Evolutionary conservation across 2,329 filamentous ascomycete genomes (phyloP).

Genomic region (Cercospora sp.): DNA sequence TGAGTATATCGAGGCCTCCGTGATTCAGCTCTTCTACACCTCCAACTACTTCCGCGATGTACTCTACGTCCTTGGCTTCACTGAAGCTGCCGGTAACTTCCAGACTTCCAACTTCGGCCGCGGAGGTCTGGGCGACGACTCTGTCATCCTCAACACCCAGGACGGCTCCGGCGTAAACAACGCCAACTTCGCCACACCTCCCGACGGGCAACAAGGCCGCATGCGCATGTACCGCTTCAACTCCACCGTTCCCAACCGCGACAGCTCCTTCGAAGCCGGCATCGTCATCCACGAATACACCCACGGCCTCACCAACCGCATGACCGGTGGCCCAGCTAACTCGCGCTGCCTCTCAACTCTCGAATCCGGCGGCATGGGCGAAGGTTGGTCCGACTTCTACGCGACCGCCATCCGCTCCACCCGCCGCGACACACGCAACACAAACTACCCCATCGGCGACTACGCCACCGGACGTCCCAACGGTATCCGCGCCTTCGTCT

Average conservation of each 20-base stretch:
- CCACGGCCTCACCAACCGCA: slow-evolving; percentile 55
- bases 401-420: slow-evolving; percentile 54
- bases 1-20: slow-evolving; percentile 55
- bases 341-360: slow-evolving; percentile 48
- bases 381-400: slow-evolving; percentile 60
- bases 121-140: slow-evolving; percentile 54
- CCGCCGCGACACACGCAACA: slow-evolving; percentile 47
- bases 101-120: slow-evolving; percentile 57
- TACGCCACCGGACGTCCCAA: slow-evolving; percentile 50
- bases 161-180: slow-evolving; percentile 59
- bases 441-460: slow-evolving; percentile 52
- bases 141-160: slow-evolving; percentile 59
- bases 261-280: slow-evolving; percentile 60
- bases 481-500: slow-evolving; percentile 54
- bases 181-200: slow-evolving; percentile 58
- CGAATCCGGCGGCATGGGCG: slow-evolving; percentile 60
- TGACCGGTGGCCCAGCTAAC: slow-evolving; percentile 61
- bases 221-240: slow-evolving; percentile 64
- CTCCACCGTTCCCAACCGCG: slow-evolving; percentile 49
- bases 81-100: slow-evolving; percentile 61
- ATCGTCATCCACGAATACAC: slow-evolving; percentile 63
- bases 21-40: slow-evolving; percentile 63
- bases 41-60: slow-evolving; percentile 62
- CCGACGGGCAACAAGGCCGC: slow-evolving; percentile 53
- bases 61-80: slow-evolving; percentile 59